phyloP scores from a whole-genome alignment of 257 asterid species.

The Plantago major region DNA sequence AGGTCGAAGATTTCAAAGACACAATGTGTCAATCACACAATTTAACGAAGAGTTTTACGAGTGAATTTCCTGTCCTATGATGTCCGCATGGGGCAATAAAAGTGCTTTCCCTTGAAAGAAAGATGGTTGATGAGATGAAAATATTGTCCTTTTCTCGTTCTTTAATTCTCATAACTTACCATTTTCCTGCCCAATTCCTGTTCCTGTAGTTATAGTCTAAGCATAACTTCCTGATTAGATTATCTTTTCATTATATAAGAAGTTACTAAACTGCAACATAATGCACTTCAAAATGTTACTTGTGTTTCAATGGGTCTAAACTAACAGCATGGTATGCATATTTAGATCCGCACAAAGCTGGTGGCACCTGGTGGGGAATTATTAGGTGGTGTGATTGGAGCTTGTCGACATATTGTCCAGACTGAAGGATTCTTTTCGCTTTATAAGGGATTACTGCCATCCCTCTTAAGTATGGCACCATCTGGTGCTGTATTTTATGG shows the following conservation, averaged over 20 bases:
- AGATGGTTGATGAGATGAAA: constrained; percentile 5
- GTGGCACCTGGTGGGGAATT: constrained; percentile 97
- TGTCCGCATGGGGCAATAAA: constrained; percentile 6
- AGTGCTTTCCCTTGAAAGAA: background rate
- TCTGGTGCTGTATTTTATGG: constrained; percentile 64
- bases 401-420: constrained; percentile 60
- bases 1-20: background rate
- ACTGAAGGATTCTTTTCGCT: constrained; percentile 53
- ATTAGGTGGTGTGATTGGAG: constrained; percentile 89
- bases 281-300: background rate
- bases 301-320: constrained; percentile 13
- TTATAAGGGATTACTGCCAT: constrained; percentile 57
- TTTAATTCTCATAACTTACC: constrained; percentile 8
- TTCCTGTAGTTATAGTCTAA: background rate
- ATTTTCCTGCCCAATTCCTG: background rate
- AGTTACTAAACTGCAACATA: background rate
- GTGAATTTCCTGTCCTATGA: background rate
- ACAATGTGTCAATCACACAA: no score
- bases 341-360: constrained; percentile 88
- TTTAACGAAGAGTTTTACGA: no score
- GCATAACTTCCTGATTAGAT: background rate
- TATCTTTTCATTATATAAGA: background rate
- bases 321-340: constrained; percentile 18
- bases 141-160: background rate
- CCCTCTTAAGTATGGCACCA: constrained; percentile 63